Percentiles rank a stretch among this genome's conserved stretches.
These are phyloP conservation scores for Trametes pubescens DNA, from an alignment of 1,284 basidiomycete genomes.

Conservation along the genomic window DNA sequence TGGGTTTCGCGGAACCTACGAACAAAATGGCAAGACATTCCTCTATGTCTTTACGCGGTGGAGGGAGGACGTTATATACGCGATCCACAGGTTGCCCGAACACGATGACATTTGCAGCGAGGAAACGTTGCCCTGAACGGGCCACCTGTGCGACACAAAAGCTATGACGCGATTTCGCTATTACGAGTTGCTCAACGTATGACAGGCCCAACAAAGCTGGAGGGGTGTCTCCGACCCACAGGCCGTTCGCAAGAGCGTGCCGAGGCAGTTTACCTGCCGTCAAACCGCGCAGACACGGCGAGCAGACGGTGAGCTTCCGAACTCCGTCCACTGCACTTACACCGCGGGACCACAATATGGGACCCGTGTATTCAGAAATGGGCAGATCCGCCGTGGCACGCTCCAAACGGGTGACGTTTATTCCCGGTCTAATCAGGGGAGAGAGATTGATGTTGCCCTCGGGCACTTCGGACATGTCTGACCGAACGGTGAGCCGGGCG, in stretches of 20 bases:
- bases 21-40: slow-evolving; percentile 18
- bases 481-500: too few relatives aligned
- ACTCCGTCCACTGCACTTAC: too few relatives aligned
- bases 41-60: slow-evolving; percentile 10
- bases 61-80: slow-evolving; percentile 15
- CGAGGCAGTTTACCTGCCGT: too few relatives aligned
- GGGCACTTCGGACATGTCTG: too few relatives aligned
- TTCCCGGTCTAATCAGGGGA: too few relatives aligned
- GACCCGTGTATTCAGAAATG: too few relatives aligned
- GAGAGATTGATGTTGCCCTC: too few relatives aligned
- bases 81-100: slow-evolving; percentile 8
- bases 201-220: not conserved
- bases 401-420: too few relatives aligned
- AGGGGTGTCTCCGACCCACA: not conserved
- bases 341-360: too few relatives aligned
- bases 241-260: not conserved
- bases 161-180: slow-evolving; percentile 10
- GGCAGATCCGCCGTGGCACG: too few relatives aligned
- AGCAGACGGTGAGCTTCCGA: too few relatives aligned
- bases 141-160: slow-evolving; percentile 13
- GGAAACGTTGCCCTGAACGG: slow-evolving; percentile 2
- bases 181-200: slow-evolving; percentile 10
- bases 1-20: not conserved
- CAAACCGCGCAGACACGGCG: too few relatives aligned
- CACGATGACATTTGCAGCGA: slow-evolving; percentile 19